Evolutionary conservation across 805 yeast genomes (phyloP).

Genomic region (Zygoascus tannicola): DNA sequence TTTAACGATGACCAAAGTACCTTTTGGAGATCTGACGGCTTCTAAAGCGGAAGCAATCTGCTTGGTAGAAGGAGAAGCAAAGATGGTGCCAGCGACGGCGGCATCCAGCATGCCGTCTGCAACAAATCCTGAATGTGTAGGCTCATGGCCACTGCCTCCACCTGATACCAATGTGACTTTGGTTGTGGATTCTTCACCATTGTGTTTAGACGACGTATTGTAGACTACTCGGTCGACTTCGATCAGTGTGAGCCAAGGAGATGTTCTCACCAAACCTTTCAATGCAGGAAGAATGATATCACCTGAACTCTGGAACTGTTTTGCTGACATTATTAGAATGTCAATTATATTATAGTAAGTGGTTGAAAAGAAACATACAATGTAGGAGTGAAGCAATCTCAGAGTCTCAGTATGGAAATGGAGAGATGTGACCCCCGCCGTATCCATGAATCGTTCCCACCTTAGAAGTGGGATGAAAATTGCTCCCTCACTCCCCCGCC

Average conservation of each 20-base stretch:
- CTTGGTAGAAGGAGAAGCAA: conserved; percentile 91
- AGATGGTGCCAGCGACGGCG: conserved; percentile 85
- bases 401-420: too few species aligned
- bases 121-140: conserved; percentile 84
- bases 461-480: too few species aligned
- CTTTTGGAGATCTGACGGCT: conserved; percentile 46
- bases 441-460: too few species aligned
- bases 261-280: conserved; percentile 43
- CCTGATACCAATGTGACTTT: conserved; percentile 69
- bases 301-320: conserved; percentile 25
- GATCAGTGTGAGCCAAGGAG: conserved; percentile 46
- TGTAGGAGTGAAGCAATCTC: too few species aligned
- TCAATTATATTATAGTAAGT: too few species aligned
- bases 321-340: conserved; percentile 23
- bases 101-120: conserved; percentile 76
- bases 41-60: conserved; percentile 69
- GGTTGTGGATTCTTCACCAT: conserved; percentile 12
- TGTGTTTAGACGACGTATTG: conserved; percentile 6
- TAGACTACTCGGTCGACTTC: conserved; percentile 36
- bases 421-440: too few species aligned
- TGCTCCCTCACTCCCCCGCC: too few species aligned
- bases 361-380: too few species aligned
- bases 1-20: conserved; percentile 72
- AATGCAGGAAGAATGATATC: conserved; percentile 35
- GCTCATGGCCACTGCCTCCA: conserved; percentile 96